phyloP scores from a whole-genome alignment of 2,329 filamentous ascomycete species.

The Talaromyces verruculosus region DNA sequence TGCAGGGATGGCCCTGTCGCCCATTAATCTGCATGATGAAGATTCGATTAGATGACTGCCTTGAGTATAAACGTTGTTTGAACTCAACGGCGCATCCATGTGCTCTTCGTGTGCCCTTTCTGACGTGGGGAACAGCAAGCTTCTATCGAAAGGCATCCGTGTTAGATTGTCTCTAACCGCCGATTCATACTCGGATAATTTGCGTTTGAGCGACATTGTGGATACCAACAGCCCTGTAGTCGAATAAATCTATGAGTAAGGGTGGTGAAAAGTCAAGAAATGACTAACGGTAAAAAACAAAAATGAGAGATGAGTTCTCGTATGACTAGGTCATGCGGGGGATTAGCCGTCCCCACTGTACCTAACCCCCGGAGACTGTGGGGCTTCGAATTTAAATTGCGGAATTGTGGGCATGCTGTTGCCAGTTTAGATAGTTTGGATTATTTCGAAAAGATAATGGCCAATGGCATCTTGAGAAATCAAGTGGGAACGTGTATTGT shows the following conservation, averaged over 20 bases:
- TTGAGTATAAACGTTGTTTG: neutral
- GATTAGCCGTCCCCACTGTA: neutral
- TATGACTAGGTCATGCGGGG: neutral
- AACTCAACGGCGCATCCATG: neutral
- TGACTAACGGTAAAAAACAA: neutral
- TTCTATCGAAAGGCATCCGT: neutral
- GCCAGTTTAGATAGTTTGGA: too few species aligned
- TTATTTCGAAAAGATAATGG: neutral
- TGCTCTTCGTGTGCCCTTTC: neutral
- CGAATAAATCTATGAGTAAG: neutral
- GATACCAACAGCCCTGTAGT: neutral
- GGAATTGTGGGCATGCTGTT: neutral
- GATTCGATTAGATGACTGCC: neutral
- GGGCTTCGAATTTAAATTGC: neutral
- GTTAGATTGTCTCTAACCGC: neutral
- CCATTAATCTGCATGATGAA: constrained; percentile 24
- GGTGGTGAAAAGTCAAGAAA: neutral
- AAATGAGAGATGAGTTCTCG: neutral
- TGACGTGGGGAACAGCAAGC: neutral
- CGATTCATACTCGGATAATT: constrained; percentile 1
- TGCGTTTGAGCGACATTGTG: constrained; percentile 17
- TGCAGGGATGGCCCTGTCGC: constrained; percentile 31
- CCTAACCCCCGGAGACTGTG: neutral
- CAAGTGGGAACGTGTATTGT: too few species aligned
- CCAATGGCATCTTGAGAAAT: too few species aligned